Evolutionary conservation across 2,329 filamentous ascomycete species (phyloP), one percentile per base, ranked within the genome.

Genomic region (Exserohilum rostratum): DNA sequence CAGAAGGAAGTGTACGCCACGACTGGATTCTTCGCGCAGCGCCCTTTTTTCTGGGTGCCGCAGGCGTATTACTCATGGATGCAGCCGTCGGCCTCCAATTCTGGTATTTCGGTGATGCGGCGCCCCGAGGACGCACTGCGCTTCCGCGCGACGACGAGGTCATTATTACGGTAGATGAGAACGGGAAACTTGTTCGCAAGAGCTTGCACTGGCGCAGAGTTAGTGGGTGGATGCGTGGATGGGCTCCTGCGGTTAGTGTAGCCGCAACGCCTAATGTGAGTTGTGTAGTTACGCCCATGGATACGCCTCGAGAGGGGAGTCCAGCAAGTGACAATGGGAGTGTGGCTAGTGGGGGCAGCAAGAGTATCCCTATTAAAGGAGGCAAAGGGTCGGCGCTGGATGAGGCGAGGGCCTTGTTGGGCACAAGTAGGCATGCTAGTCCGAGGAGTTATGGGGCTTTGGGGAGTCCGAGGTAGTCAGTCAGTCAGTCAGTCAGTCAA

Each of bases 11-110:
- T 60, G 74, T 81, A 15, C 78, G 84, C 2, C 58, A 58, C 7
- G 79, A 82, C 44, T 89, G 86, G 86, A 77, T 87, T 7, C 71
- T 78, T 2, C 80, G 82, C 7, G 83, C 85, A 1, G 72, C 82
- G 11, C 87, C 87, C 0, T 89, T 89, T 70, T 88, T 86, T 70
- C 78, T 89, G 0, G 87, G 87, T 5, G 86, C 87, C 5, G 85
- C 85, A 2, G 86, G 87, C 7, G 86, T 88, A 1, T 73, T 89
- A 6, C 76, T 80, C 17, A 77, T 88, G 69, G 87, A 89, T 69
- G 85, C 80, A 0, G 82, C 81, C 22, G 83, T 89, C 49, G 86
- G 85, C 0, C 69, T 86, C 31, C 87, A 89, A 58, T 89, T 88
- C 66, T 73, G 83, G 60, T 76, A 83, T 60, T 89, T 86, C 65